Evolutionary conservation across 2,329 filamentous ascomycete species (phyloP), one percentile per base, ranked within the genome.

Genomic region (Diaporthe sp.): DNA sequence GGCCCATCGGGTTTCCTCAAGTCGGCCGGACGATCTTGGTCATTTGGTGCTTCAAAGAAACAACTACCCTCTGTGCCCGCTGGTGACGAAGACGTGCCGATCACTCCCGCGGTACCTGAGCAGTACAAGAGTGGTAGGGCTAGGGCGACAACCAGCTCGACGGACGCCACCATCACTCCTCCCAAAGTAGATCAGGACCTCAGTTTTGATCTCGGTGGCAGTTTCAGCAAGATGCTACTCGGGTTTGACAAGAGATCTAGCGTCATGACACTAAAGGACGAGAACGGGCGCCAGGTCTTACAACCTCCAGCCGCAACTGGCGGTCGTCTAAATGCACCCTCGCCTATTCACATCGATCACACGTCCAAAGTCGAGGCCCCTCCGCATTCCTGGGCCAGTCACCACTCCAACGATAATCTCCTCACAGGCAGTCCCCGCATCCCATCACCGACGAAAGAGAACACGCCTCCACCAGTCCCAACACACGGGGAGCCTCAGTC

Each of bases 21-120:
- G 77, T 85, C 89, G 77, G 90, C 90, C 55, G 87, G 88, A 13
- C 87, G 90, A 68, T 91, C 90, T 0, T 91, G 91, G 78, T 91
- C 90, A 3, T 92, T 92, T 80, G 90, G 90, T 34, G 87, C 86
- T 47, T 86, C 86, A 77, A 91, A 90, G 81, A 91, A 90, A 80
- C 82, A 85, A 63, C 71, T 84, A 25, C 81, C 85, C 7, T 78
- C 84, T 9, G 81, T 83, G 51, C 82, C 85, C 20, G 81, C 82
- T 17, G 82, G 84, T 37, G 83, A 87, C 47, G 81, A 83, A 74
- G 79, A 79, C n/a, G 79, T 79, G 42, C 81, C 84, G 20, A 78
- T 83, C 22, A 85, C 82, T 25, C 86, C 88, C 4, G 34, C 82
- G 84, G 44, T 80, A 76, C 61, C 82, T 82, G 76, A 82, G 39